Evolutionary conservation across 805 yeast species (phyloP), one percentile per base, ranked within the genome.

Genomic region (Teunomyces pallodes): DNA sequence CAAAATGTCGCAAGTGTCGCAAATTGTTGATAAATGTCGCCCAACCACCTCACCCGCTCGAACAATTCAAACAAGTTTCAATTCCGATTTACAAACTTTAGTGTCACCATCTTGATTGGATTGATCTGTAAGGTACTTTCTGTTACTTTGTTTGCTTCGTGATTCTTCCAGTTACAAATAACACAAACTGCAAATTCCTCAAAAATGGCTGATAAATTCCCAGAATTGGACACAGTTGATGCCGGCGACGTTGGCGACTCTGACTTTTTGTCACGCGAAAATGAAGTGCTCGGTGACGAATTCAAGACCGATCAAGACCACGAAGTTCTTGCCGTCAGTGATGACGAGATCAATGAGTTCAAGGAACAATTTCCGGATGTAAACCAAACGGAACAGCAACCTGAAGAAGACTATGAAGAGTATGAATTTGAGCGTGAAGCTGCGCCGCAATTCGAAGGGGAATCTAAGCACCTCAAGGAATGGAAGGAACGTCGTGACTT

Each of bases 401-500:
- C 36, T 12, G 43, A 40, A 17, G n/a, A 24, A n/a, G 62, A 54
- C 8, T 61, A 61, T 1, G 69, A 62, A 1, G 74, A 67, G n/a
- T 77, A 70, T 5, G 80, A 76, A 42, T 72, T 72, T 33, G 74
- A 65, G 48, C 72, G 60, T 13, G 44, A 53, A 2, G 50, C 59
- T 2, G 51, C 48, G 9, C 42, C 49, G 17, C 36, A 45, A 32
- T 51, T 53, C 31, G 59, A 55, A 42, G 74, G 76, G 20, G 85
- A 82, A 50, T 79, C 90, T 30, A 80, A 76, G 56, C 72, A 66
- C 29, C 60, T 72, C 54, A 61, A 57, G 38, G 88, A 85, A 62
- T 92, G 99, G 99, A 83, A 80, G 62, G 84, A 82, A 58, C 84
- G 90, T 58, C 81, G 90, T 60, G 86, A 82, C 43, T 75, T 86